phyloP scores from a whole-genome alignment of 2,329 filamentous ascomycete species.

The Clarireedia monteithiana region DNA sequence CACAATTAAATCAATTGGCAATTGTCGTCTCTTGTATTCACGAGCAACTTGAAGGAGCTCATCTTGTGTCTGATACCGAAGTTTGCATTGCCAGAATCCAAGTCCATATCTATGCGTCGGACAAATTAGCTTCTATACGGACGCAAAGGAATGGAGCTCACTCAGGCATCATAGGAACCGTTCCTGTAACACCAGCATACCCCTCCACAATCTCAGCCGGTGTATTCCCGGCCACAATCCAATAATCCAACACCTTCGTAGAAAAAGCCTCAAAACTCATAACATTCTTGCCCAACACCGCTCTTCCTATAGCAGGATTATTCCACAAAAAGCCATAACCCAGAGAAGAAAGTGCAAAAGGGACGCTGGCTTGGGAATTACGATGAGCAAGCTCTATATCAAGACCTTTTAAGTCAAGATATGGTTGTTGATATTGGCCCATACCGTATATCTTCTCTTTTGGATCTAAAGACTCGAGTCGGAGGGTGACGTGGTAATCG shows the following conservation, averaged over 20 bases:
- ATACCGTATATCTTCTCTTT: slow-evolving; percentile 58
- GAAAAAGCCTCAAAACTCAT: slow-evolving; percentile 55
- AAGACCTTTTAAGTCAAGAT: slow-evolving; percentile 53
- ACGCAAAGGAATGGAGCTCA: no score
- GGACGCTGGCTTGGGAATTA: slow-evolving; percentile 58
- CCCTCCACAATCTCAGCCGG: slow-evolving; percentile 48
- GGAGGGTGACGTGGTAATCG: slow-evolving; percentile 47
- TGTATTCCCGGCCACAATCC: slow-evolving; percentile 50
- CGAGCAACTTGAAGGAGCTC: slow-evolving; percentile 52
- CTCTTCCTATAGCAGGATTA: slow-evolving; percentile 53
- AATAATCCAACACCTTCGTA: slow-evolving; percentile 53
- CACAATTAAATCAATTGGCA: slow-evolving; percentile 59
- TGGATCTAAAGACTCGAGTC: slow-evolving; percentile 47
- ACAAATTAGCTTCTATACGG: no score
- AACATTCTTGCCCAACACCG: slow-evolving; percentile 51
- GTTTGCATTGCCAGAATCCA: slow-evolving; percentile 62
- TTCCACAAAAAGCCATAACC: slow-evolving; percentile 63
- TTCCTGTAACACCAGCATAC: slow-evolving; percentile 50
- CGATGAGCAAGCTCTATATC: slow-evolving; percentile 59
- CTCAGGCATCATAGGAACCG: slow-evolving; percentile 59
- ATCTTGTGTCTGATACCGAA: slow-evolving; percentile 58
- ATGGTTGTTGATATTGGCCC: slow-evolving; percentile 61
- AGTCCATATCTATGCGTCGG: slow-evolving; percentile 40
- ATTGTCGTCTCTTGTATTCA: slow-evolving; percentile 45
- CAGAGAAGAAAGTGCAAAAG: slow-evolving; percentile 50